A percentile compares a stretch with the other conserved stretches of the same genome.
Evolutionary conservation across 2,329 filamentous ascomycete species (phyloP).

Genomic region (Hypoxylon sp.): DNA sequence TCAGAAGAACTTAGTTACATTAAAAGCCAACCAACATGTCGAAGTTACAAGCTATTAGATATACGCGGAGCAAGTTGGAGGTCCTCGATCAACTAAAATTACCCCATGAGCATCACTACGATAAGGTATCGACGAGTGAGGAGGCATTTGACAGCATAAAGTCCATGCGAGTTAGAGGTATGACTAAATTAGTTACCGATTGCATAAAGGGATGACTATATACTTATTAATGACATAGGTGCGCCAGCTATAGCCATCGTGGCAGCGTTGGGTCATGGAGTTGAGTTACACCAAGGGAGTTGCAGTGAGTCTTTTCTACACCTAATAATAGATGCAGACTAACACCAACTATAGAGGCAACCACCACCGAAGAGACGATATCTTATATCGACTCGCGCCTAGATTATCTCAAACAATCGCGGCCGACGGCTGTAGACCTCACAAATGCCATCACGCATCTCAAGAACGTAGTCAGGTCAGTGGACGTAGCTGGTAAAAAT

Average conservation of each 20-base stretch:
- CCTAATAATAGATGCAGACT: not conserved
- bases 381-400: constrained; percentile 78
- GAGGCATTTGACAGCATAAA: constrained; percentile 86
- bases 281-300: constrained; percentile 74
- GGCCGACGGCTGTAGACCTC: constrained; percentile 94
- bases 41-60: constrained; percentile 80
- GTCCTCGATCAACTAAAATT: constrained; percentile 86
- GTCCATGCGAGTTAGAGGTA: constrained; percentile 77
- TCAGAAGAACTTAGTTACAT: not conserved
- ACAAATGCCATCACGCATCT: constrained; percentile 88
- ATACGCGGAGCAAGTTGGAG: constrained; percentile 73
- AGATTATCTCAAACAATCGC: constrained; percentile 85
- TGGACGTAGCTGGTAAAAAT: constrained; percentile 51
- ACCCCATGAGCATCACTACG: constrained; percentile 82
- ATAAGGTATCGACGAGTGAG: constrained; percentile 72
- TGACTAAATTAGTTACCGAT: no score
- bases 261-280: constrained; percentile 86
- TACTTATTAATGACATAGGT: constrained; percentile 52
- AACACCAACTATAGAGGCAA: constrained; percentile 47
- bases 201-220: no score
- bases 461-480: constrained; percentile 66
- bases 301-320: constrained; percentile 49
- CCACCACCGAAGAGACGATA: constrained; percentile 65
- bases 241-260: constrained; percentile 98
- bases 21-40: constrained; percentile 52